phyloP scores from a whole-genome alignment of 257 asterid genomes.

The Solanum pennellii region DNA sequence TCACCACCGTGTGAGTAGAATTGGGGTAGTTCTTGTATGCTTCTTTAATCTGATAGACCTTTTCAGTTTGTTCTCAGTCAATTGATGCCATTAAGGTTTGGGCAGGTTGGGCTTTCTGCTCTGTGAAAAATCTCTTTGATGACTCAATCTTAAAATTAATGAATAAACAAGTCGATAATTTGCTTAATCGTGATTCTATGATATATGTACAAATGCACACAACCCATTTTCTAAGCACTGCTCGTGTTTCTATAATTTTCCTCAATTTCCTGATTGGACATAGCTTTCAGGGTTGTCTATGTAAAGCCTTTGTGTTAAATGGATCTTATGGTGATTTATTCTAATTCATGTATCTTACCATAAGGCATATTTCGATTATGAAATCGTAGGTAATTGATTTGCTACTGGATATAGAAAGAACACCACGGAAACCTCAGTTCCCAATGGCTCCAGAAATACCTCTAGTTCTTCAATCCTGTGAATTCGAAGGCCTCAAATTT shows the following conservation, averaged over 20 bases:
- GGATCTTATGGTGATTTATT: background rate
- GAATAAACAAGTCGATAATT: background rate
- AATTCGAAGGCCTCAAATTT: conserved; percentile 70
- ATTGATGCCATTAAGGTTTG: background rate
- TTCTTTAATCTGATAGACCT: background rate
- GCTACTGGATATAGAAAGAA: conserved; percentile 53
- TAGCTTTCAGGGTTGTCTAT: background rate
- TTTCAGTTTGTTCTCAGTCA: background rate
- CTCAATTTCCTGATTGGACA: background rate
- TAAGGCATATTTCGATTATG: background rate
- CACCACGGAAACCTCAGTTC: conserved; percentile 89
- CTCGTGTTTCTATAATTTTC: background rate
- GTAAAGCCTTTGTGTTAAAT: background rate
- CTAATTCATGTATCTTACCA: background rate
- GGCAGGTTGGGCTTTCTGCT: background rate
- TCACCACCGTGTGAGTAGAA: background rate
- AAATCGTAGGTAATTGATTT: conserved; percentile 52
- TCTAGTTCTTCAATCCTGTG: conserved; percentile 88
- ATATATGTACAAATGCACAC: background rate
- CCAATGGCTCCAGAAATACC: conserved; percentile 85
- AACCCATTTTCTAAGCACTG: background rate
- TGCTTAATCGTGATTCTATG: background rate
- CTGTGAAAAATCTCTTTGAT: background rate
- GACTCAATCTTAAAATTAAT: background rate
- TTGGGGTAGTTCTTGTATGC: background rate